Evolutionary conservation across 345 rosid species (phyloP), one percentile per base, ranked within the genome.

Genomic region (Brassica rapa): DNA sequence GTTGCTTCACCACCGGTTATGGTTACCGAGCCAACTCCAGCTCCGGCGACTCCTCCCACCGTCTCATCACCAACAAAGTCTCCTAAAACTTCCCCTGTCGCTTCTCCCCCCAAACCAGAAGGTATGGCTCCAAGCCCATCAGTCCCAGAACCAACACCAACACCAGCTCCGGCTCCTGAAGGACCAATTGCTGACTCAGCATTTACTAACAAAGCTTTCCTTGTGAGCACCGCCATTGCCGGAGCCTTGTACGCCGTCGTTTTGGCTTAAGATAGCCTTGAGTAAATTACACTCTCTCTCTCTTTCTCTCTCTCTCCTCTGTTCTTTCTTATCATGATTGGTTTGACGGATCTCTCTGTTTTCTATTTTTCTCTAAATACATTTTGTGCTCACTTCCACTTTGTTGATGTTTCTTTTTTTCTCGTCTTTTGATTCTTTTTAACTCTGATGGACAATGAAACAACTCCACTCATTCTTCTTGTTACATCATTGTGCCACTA

Each of bases 161-260:
- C 76, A 9, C 76, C 81, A 19, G 71, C 80, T 35, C 39, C 82
- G 23, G 6, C 25, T 7, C 51, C 61, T 11, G 62, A 16, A 16
- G 15, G 10, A 39, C 66, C 66, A 9, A 21, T 14, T 11, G 15
- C 64, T 30, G 64, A 68, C 59, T 81, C 88, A 7, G 79, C 85
- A 60, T 74, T 63, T 53, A 67, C 82, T n/a, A 77, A 68, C 73
- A 86, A 71, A 57, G 83, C 82, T 82, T 86, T 87, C 74, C 69
- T 86, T 33, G 87, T 85, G 1, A 86, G 87, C 49, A 84, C 85
- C 35, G 78, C 87, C 37, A 59, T 87, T 12, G 81, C 89, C 1
- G 92, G 85, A 41, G 81, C 85, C 73, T 70, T 88, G 69, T 84
- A 86, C 62, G 89, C 92, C 73, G 79, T 77, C 59, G 70, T 87